Evolutionary conservation across 179 eudicot species (phyloP).

Genomic region (Beta corolliflora): DNA sequence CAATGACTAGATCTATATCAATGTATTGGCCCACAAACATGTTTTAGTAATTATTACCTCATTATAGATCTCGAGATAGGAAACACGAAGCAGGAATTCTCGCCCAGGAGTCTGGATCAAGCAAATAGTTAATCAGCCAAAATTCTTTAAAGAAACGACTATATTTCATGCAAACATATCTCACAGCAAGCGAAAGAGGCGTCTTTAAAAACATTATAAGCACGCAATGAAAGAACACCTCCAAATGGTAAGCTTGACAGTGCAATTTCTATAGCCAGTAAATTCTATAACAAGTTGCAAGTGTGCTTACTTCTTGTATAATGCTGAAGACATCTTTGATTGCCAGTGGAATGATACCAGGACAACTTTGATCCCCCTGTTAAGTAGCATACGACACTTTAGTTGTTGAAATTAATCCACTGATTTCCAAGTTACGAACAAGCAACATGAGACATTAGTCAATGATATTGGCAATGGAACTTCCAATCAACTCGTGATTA

Average conservation of each 20-base stretch:
- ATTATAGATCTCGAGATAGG: constrained; percentile 95
- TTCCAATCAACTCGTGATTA: neutral
- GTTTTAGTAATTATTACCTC: constrained; percentile 55
- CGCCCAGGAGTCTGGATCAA: constrained; percentile 83
- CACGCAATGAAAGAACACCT: neutral
- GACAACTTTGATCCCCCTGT: constrained; percentile 91
- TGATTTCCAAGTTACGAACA: neutral
- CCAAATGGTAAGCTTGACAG: neutral
- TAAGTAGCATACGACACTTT: neutral
- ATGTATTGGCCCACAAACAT: neutral
- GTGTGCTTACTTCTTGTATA: constrained; percentile 88
- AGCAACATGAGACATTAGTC: neutral
- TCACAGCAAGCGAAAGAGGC: neutral
- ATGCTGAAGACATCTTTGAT: constrained; percentile 97
- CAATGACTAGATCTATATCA: neutral
- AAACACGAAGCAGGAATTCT: constrained; percentile 92
- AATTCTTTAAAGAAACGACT: neutral
- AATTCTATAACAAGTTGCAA: constrained; percentile 11
- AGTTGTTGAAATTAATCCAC: neutral
- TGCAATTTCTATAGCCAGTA: neutral
- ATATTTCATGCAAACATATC: neutral
- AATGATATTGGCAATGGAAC: neutral
- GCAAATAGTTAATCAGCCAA: constrained; percentile 15
- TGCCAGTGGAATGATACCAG: constrained; percentile 93
- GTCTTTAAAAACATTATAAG: neutral